These are phyloP conservation scores for Colletotrichum sidae DNA, from an alignment of 2,329 filamentous ascomycete species.

Conservation along the genomic window DNA sequence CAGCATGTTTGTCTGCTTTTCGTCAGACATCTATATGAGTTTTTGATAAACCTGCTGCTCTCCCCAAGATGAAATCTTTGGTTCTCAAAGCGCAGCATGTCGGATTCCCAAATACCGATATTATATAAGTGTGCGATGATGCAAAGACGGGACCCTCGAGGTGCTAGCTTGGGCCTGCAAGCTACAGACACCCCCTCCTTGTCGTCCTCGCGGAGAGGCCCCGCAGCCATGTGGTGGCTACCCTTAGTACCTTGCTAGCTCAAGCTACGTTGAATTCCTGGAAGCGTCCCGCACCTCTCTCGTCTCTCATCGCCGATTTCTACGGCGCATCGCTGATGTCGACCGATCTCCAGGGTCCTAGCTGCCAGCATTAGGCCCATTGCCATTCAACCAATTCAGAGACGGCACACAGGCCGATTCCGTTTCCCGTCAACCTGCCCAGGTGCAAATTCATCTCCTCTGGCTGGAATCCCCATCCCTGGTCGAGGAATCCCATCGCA, in stretches of 20 bases:
- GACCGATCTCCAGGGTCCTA: conserved; percentile 36
- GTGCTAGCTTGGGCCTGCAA: too few relatives aligned
- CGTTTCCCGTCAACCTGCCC: conserved; percentile 28
- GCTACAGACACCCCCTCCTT: too few relatives aligned
- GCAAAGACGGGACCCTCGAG: too few relatives aligned
- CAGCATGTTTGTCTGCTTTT: too few relatives aligned
- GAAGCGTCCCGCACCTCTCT: neutral
- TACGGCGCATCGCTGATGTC: conserved; percentile 33
- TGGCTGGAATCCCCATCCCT: conserved; percentile 18
- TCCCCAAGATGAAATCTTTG: too few relatives aligned
- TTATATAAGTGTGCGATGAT: too few relatives aligned
- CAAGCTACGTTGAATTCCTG: too few relatives aligned
- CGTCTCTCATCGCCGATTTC: conserved; percentile 31
- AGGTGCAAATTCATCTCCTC: neutral
- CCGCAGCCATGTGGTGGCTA: conserved; percentile 29
- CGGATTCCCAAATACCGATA: too few relatives aligned
- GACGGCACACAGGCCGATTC: conserved; percentile 28
- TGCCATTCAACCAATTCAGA: conserved; percentile 24
- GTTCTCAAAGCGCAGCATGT: too few relatives aligned
- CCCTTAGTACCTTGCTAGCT: too few relatives aligned
- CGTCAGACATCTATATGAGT: too few relatives aligned
- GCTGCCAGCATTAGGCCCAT: neutral
- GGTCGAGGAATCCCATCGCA: conserved; percentile 22
- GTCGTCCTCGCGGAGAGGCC: neutral
- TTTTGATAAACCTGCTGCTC: too few relatives aligned